Percentiles rank a stretch among this genome's conserved stretches.
phyloP scores from a whole-genome alignment of 305 asterid species.

The Caryopteris hybrid region DNA sequence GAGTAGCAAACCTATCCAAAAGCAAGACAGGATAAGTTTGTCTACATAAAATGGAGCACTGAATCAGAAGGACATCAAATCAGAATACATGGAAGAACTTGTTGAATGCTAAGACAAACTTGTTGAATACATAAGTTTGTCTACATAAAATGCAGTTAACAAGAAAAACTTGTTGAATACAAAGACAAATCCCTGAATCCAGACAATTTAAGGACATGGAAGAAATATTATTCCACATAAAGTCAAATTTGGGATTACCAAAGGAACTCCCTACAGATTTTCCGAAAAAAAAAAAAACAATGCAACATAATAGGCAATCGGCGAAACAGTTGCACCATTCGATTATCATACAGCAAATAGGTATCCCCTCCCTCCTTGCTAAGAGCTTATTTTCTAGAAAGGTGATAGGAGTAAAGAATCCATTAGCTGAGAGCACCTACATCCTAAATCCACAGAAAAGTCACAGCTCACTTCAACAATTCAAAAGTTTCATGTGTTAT shows the following conservation, averaged over 20 bases:
- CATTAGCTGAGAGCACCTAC: neutral
- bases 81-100: neutral
- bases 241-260: neutral
- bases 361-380: too few relatives aligned
- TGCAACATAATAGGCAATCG: too few relatives aligned
- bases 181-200: neutral
- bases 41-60: neutral
- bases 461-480: neutral
- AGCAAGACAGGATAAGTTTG: constrained; percentile 18
- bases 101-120: neutral
- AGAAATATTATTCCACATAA: neutral
- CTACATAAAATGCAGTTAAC: neutral
- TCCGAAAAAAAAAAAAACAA: too few relatives aligned
- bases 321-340: too few relatives aligned
- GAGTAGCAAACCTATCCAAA: constrained; percentile 69
- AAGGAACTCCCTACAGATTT: too few relatives aligned
- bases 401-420: too few relatives aligned
- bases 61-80: neutral
- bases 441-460: too few relatives aligned
- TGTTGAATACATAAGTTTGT: constrained; percentile 7
- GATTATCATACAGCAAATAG: too few relatives aligned
- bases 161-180: neutral
- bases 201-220: neutral
- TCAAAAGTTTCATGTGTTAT: neutral
- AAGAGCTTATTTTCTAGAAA: too few relatives aligned